Base-by-base conservation (phyloP, 371 early-diverging fungal species). In the Syncephalis plumigaleata region DNA sequence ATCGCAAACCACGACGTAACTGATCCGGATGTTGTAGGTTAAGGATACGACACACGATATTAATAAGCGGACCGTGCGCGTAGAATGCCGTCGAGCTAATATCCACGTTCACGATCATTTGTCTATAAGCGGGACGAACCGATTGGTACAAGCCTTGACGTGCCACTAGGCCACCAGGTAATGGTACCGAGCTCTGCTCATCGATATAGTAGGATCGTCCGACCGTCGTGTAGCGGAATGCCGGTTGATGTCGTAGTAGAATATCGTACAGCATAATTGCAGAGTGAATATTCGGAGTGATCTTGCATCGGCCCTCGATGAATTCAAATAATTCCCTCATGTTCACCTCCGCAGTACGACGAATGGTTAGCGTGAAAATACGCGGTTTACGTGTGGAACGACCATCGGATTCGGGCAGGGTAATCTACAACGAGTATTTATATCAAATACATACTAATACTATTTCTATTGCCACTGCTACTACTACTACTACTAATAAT, bases 101-200 rank as follows among this genome's bases (percentile, higher is more conserved):
- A 59, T 91, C 91, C 49, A 90, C 50, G 56, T 94, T 91, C 42
- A 91, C 64, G 60, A 70, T 60, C 70, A 76, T 70, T 39, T 58
- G 60, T 1, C 83, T 80, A 1, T 59, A 36, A 45, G 80, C 67
- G 11, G 91, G 82, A 7, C 81, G 68, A 18, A 86, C 73, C 21
- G 84, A 81, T 55, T 88, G 87, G 51, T 84, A 87, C 61, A 75
- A 87, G 9, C 95, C 95, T 53, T 79, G 79, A 90, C 91, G 89
- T 3, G 87, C 74, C 61, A 87, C 88, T n/a, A 79, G 67, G 21
- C 88, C 91, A 40, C 81, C 81, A 31, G 66, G 67, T 25, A 75
- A 67, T 0, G 60, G 45, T 20, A 59, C 55, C 0, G 70, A 63
- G 31, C 31, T 31, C 24, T 75, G 74, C n/a, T 68, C 66, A 15